Conservation (phyloP, 257 asterid genomes). For the Henckelia pumila region DNA sequence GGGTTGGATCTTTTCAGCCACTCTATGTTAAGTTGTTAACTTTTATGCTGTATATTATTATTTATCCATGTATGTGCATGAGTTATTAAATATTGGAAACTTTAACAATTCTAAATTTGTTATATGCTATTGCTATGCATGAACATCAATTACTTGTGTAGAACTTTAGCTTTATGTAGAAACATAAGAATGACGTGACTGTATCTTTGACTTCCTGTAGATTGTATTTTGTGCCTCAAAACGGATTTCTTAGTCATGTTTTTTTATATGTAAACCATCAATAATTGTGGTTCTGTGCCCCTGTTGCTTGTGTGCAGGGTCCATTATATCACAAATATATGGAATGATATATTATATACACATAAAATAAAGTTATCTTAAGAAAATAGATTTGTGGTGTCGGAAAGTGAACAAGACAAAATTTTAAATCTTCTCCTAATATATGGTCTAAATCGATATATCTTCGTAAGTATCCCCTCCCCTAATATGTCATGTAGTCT, state of each 20-base stretch:
- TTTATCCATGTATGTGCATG: not conserved
- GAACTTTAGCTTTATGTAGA: not conserved
- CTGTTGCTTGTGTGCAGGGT: no score
- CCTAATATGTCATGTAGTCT: no score
- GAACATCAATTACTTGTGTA: not conserved
- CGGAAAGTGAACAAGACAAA: no score
- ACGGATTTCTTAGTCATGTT: not conserved
- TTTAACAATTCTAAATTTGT: constrained; percentile 2
- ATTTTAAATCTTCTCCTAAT: no score
- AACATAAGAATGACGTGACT: constrained; percentile 7
- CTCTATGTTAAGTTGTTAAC: not conserved
- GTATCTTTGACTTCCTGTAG: not conserved
- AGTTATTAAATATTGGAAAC: not conserved
- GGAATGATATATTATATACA: no score
- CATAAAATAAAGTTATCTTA: no score
- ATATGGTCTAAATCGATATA: no score
- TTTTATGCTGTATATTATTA: not conserved
- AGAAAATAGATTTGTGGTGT: no score
- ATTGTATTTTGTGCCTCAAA: not conserved
- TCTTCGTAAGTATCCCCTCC: no score
- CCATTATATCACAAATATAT: no score
- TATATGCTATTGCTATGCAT: constrained; percentile 11
- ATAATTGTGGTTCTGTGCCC: not conserved
- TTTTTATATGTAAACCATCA: not conserved
- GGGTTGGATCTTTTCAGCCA: not conserved